Evolutionary conservation across 352 stramenopile genomes (phyloP).

Genomic region (Phytophthora pluvialis): DNA sequence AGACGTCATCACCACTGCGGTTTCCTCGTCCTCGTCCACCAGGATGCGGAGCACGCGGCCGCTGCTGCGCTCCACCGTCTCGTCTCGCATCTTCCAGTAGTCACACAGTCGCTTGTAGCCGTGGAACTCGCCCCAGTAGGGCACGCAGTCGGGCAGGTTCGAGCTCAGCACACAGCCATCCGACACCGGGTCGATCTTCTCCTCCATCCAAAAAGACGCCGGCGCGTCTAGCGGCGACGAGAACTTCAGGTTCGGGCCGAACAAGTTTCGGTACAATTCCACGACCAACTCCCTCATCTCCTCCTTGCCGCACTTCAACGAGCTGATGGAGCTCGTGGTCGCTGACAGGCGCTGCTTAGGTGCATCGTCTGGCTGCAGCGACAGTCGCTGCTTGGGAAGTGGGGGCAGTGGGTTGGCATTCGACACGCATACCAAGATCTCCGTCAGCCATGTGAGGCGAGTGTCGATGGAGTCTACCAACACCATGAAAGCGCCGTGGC

Average conservation of each 20-base stretch:
- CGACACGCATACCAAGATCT: constrained; percentile 76
- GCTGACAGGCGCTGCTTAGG: constrained; percentile 42
- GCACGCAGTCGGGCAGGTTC: constrained; percentile 85
- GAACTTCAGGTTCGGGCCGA: constrained; percentile 79
- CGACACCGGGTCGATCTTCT: constrained; percentile 80
- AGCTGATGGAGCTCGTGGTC: constrained; percentile 40
- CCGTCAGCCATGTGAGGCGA: constrained; percentile 80
- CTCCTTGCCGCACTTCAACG: constrained; percentile 61
- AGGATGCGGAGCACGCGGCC: constrained; percentile 84
- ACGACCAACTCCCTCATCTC: constrained; percentile 81
- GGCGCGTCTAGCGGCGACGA: constrained; percentile 78
- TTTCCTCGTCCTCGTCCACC: constrained; percentile 87
- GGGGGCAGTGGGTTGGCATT: constrained; percentile 47
- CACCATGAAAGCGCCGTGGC: constrained; percentile 85
- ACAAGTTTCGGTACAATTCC: constrained; percentile 85
- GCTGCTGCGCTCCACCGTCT: constrained; percentile 84
- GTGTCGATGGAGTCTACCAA: constrained; percentile 88
- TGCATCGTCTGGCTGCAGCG: constrained; percentile 55
- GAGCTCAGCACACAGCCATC: constrained; percentile 82
- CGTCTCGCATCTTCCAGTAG: constrained; percentile 90
- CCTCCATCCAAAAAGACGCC: constrained; percentile 85
- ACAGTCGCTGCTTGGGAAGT: constrained; percentile 57
- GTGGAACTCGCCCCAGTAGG: constrained; percentile 90
- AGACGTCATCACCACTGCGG: constrained; percentile 89
- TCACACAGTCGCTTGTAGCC: constrained; percentile 88